phyloP scores from a whole-genome alignment of 1,284 basidiomycete species.

The Stereum hirsutum region DNA sequence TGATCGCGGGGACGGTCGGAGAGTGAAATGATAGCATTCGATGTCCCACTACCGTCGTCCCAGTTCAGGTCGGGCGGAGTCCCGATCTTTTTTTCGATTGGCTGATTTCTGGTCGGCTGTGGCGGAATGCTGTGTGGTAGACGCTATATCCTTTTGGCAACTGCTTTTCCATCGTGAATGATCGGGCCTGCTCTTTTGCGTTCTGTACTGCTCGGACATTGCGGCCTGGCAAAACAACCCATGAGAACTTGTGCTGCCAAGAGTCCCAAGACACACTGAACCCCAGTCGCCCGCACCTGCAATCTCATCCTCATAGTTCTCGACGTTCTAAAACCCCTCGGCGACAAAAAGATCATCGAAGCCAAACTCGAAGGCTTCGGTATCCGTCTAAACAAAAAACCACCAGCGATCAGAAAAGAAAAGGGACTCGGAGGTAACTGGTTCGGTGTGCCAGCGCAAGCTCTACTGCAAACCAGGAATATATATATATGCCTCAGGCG shows the following conservation, averaged over 20 bases:
- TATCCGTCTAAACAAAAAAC: constrained; percentile 92
- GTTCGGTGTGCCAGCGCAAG: too few relatives aligned
- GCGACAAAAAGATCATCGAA: constrained; percentile 91
- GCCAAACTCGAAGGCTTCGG: constrained; percentile 94
- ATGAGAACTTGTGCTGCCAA: too few relatives aligned
- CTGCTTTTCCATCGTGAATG: background rate
- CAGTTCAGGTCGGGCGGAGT: too few relatives aligned
- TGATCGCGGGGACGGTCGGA: background rate
- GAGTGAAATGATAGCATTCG: background rate
- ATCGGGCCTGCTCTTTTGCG: background rate
- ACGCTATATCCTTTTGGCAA: too few relatives aligned
- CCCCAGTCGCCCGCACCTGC: constrained; percentile 87
- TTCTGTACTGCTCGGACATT: too few relatives aligned
- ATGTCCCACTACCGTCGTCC: background rate
- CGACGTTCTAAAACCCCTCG: constrained; percentile 94
- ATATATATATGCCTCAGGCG: too few relatives aligned
- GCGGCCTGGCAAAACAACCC: too few relatives aligned
- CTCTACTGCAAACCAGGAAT: too few relatives aligned
- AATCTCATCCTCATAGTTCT: constrained; percentile 99
- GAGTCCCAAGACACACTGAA: constrained; percentile 8
- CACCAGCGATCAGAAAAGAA: constrained; percentile 93
- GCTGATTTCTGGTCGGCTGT: too few relatives aligned
- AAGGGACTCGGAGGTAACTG: too few relatives aligned
- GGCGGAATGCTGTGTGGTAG: too few relatives aligned
- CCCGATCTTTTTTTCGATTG: too few relatives aligned